These are phyloP conservation scores for Kodamaea fungicola DNA, from an alignment of 1,139 yeast genomes.

Conservation along the genomic window DNA sequence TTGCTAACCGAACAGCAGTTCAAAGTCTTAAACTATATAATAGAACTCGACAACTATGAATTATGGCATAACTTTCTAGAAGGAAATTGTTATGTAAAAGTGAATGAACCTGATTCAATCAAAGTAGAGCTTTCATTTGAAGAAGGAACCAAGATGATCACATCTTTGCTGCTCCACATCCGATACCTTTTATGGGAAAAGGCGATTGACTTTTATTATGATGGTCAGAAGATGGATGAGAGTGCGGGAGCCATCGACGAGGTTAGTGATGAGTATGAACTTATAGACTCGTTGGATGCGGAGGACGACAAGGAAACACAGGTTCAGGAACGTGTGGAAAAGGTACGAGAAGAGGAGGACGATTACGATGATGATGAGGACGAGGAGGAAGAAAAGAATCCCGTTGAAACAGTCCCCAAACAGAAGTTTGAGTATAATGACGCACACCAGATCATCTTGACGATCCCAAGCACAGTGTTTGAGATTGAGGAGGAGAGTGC, in stretches of 20 bases:
- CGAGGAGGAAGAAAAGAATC: constrained; percentile 23
- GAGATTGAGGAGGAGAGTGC: constrained; percentile 4
- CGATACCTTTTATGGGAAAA: constrained; percentile 72
- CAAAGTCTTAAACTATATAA: constrained; percentile 46
- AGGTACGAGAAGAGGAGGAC: constrained; percentile 34
- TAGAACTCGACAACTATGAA: constrained; percentile 25
- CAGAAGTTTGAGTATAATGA: constrained; percentile 17
- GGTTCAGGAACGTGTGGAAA: constrained; percentile 17
- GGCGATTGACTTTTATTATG: constrained; percentile 57
- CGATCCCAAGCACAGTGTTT: constrained; percentile 28
- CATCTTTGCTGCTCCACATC: constrained; percentile 57
- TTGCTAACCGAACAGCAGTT: constrained; percentile 63
- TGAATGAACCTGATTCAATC: constrained; percentile 15
- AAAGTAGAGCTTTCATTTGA: constrained; percentile 32
- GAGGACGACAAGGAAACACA: constrained; percentile 15
- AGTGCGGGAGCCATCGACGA: constrained; percentile 28
- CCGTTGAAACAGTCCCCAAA: constrained; percentile 10
- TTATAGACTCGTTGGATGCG: constrained; percentile 32
- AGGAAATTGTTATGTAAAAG: constrained; percentile 44
- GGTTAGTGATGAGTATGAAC: constrained; percentile 35
- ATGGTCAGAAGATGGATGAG: constrained; percentile 26
- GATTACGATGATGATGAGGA: constrained; percentile 41
- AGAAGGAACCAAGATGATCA: constrained; percentile 49
- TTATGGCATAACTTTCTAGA: constrained; percentile 55
- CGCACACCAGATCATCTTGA: constrained; percentile 27